A percentile compares a stretch with the other conserved stretches of the same genome.
Conservation (phyloP, 129 eudicot species). For the Erigeron canadensis region DNA sequence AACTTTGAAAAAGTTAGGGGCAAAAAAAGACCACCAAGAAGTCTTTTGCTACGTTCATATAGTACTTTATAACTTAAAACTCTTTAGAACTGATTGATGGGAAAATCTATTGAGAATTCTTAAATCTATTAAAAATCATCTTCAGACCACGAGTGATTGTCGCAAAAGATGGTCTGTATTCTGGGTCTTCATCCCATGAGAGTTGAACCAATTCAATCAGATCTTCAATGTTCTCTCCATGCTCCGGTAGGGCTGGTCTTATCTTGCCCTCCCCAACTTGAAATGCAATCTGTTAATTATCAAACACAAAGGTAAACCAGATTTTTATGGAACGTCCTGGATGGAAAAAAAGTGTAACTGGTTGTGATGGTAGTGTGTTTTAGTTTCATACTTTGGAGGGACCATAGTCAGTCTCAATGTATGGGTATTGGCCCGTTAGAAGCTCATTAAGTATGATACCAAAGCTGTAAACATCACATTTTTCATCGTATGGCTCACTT, state of each 20-base stretch:
- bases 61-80: not conserved
- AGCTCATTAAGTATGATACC: slow-evolving; percentile 67
- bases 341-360: not conserved
- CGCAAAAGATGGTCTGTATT: slow-evolving; percentile 57
- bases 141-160: slow-evolving; percentile 48
- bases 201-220: slow-evolving; percentile 44
- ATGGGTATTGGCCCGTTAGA: slow-evolving; percentile 58
- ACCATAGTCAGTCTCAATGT: slow-evolving; percentile 59
- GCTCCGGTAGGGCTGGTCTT: slow-evolving; percentile 51
- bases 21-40: not conserved
- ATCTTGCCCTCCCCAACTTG: slow-evolving; percentile 67
- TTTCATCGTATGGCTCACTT: slow-evolving; percentile 58
- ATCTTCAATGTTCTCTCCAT: slow-evolving; percentile 45
- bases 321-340: not conserved
- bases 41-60: not conserved
- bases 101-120: slow-evolving; percentile 21
- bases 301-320: slow-evolving; percentile 12
- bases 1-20: not conserved
- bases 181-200: slow-evolving; percentile 68
- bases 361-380: slow-evolving; percentile 5
- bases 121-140: slow-evolving; percentile 30
- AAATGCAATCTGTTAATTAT: slow-evolving; percentile 50
- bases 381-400: slow-evolving; percentile 55
- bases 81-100: not conserved
- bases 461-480: slow-evolving; percentile 71